phyloP scores from a whole-genome alignment of 2,329 filamentous ascomycete species.

The Colletotrichum truncatum region DNA sequence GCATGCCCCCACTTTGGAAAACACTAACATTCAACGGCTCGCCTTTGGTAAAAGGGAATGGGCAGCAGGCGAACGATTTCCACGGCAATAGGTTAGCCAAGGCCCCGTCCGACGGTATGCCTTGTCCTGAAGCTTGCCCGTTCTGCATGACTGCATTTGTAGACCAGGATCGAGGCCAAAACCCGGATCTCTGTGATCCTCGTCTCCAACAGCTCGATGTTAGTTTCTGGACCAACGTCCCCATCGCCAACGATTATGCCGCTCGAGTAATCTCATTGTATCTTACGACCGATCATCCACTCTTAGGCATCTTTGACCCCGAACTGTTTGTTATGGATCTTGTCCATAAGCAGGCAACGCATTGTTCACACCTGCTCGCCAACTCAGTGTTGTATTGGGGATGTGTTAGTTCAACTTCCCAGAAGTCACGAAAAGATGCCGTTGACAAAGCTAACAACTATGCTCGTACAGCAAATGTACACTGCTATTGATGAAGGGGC shows the following conservation, averaged over 20 bases:
- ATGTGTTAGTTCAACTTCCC: conserved; percentile 40
- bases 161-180: not conserved
- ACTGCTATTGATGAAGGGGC: conserved; percentile 38
- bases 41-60: not conserved
- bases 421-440: not conserved
- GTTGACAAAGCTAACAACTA: not conserved
- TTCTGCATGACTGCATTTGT: not conserved
- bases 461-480: conserved; percentile 45
- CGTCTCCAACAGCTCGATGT: conserved; percentile 40
- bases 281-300: conserved; percentile 47
- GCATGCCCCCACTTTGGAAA: not conserved
- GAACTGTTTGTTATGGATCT: conserved; percentile 44
- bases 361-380: conserved; percentile 46
- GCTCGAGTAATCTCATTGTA: conserved; percentile 45
- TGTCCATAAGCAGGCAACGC: conserved; percentile 30
- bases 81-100: not conserved
- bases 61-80: not conserved
- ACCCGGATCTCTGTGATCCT: conserved; percentile 36
- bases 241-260: conserved; percentile 40
- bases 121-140: not conserved
- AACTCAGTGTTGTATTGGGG: conserved; percentile 44
- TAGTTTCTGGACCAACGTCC: conserved; percentile 44
- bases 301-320: conserved; percentile 46
- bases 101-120: not conserved
- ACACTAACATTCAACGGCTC: not conserved